These are phyloP conservation scores for Pythium graminicola DNA, from an alignment of 352 stramenopile species.

Conservation along the genomic window DNA sequence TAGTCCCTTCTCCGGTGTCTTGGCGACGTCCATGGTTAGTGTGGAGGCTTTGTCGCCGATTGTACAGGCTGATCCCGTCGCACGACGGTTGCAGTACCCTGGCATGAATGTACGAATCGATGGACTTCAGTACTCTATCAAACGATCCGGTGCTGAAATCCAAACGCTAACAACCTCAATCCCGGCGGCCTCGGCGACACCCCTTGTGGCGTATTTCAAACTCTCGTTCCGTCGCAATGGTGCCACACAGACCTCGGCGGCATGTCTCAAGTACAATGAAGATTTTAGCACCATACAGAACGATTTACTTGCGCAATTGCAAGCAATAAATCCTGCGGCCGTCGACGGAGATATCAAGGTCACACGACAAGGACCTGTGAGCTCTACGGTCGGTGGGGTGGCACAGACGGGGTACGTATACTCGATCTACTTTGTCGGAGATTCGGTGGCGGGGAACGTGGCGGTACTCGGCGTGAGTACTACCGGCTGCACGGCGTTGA, in stretches of 20 bases:
- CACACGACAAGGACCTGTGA: slow-evolving; percentile 36
- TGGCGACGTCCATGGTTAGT: slow-evolving; percentile 43
- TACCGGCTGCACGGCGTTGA: slow-evolving; percentile 25
- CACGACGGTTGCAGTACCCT: slow-evolving; percentile 60
- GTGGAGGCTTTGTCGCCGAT: slow-evolving; percentile 46
- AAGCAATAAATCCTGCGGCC: slow-evolving; percentile 23
- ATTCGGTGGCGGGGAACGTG: slow-evolving; percentile 79
- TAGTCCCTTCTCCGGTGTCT: slow-evolving; percentile 38
- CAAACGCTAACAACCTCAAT: slow-evolving; percentile 63
- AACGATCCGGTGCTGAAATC: slow-evolving; percentile 87
- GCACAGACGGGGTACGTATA: slow-evolving; percentile 78
- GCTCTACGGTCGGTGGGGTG: slow-evolving; percentile 8
- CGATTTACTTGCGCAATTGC: slow-evolving; percentile 23
- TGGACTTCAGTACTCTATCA: slow-evolving; percentile 79
- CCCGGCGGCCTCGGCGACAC: slow-evolving; percentile 24
- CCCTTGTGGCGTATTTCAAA: slow-evolving; percentile 27
- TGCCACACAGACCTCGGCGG: slow-evolving; percentile 20
- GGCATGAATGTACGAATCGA: slow-evolving; percentile 86
- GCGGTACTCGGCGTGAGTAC: slow-evolving; percentile 26
- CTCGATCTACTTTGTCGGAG: slow-evolving; percentile 90
- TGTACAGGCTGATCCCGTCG: slow-evolving; percentile 23
- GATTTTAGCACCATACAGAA: slow-evolving; percentile 17
- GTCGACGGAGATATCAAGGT: slow-evolving; percentile 43
- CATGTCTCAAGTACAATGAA: slow-evolving; percentile 40
- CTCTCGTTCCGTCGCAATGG: slow-evolving; percentile 41